Evolutionary conservation across 805 yeast species (phyloP).

Genomic region (Ogataea populi-albae): DNA sequence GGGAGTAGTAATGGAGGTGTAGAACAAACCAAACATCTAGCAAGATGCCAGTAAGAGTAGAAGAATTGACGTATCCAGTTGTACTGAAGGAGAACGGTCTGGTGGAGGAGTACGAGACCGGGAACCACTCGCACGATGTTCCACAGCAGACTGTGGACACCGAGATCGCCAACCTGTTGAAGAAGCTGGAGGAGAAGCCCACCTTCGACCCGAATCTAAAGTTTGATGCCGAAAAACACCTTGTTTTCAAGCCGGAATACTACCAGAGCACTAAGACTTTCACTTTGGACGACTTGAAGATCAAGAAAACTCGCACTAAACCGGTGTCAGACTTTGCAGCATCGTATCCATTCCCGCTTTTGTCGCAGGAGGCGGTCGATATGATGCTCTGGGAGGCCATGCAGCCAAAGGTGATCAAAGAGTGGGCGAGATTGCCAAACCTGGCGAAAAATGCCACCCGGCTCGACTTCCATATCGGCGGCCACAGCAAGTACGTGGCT

Average conservation of each 20-base stretch:
- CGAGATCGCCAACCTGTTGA: conserved; percentile 20
- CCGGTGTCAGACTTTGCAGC: conserved; percentile 40
- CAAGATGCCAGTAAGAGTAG: conserved; percentile 18
- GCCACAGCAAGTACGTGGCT: conserved; percentile 37
- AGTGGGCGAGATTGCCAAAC: conserved; percentile 40
- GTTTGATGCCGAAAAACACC: conserved; percentile 38
- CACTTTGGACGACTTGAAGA: conserved; percentile 37
- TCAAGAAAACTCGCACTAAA: conserved; percentile 29
- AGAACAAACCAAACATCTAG: too few species aligned
- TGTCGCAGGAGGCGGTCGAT: conserved; percentile 55
- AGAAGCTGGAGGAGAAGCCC: conserved; percentile 22
- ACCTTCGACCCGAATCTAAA: conserved; percentile 28
- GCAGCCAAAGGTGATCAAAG: conserved; percentile 39
- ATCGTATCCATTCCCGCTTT: conserved; percentile 55
- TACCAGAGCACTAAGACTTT: conserved; percentile 35
- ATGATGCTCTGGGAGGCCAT: conserved; percentile 53
- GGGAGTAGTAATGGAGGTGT: too few species aligned
- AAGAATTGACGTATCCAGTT: conserved; percentile 17
- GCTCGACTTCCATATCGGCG: conserved; percentile 46
- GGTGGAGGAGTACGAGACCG: conserved; percentile 15
- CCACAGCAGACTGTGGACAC: conserved; percentile 25
- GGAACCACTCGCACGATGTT: conserved; percentile 20
- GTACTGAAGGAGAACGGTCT: conserved; percentile 21
- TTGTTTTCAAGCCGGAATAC: conserved; percentile 35
- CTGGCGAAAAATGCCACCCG: conserved; percentile 30